Conservation (phyloP, 2,329 filamentous ascomycete genomes). For the Rhynchosporium graminicola region DNA sequence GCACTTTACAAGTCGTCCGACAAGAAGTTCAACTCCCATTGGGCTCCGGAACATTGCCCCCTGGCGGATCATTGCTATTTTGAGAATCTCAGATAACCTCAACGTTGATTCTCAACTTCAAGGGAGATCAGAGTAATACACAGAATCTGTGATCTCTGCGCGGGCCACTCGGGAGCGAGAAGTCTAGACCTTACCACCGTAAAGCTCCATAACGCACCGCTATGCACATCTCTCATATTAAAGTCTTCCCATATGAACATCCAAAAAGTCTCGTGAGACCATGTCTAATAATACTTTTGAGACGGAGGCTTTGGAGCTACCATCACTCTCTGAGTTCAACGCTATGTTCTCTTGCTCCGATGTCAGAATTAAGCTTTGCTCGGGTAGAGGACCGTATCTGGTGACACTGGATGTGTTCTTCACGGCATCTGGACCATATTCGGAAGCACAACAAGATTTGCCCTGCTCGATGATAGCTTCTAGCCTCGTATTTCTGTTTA, state of each 20-base stretch:
- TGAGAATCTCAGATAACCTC: conserved; percentile 22
- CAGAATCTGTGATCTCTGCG: not conserved
- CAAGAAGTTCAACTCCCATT: not conserved
- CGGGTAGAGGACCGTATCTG: conserved; percentile 17
- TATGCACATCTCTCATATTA: not conserved
- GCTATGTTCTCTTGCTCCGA: conserved; percentile 22
- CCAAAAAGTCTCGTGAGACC: not conserved
- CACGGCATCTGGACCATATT: conserved; percentile 18
- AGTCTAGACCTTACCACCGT: not conserved
- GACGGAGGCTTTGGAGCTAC: not conserved
- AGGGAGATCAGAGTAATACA: not conserved
- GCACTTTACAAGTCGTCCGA: not conserved
- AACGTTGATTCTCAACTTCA: conserved; percentile 8
- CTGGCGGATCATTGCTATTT: conserved; percentile 13
- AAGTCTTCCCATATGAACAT: not conserved
- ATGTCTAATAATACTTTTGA: conserved; percentile 17
- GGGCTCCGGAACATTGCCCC: conserved; percentile 15
- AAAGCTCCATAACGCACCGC: not conserved
- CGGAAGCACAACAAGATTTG: conserved; percentile 13
- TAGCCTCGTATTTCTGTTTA: conserved; percentile 25
- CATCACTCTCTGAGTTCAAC: conserved; percentile 14
- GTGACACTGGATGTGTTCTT: conserved; percentile 21
- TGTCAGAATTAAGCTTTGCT: conserved; percentile 23
- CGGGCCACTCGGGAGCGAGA: too few species aligned
- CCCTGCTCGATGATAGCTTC: conserved; percentile 7